Conservation (phyloP, 805 yeast genomes). For the Wickerhamiella parazyma region DNA sequence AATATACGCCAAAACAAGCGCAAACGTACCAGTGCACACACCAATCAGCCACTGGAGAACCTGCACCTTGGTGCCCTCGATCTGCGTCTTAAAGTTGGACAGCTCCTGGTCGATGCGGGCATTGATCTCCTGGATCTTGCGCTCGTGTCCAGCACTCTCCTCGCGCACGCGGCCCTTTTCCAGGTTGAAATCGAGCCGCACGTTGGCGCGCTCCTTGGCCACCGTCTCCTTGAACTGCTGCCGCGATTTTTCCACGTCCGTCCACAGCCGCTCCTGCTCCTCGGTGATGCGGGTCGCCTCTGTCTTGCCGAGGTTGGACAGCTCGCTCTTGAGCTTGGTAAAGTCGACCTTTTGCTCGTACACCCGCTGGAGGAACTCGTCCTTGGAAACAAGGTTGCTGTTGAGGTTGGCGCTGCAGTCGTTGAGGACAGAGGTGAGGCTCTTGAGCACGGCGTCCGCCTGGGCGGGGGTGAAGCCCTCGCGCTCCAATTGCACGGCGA, state of each 20-base stretch:
- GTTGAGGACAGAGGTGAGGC: slow-evolving; percentile 60
- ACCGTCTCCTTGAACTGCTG: slow-evolving; percentile 82
- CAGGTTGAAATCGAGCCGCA: slow-evolving; percentile 74
- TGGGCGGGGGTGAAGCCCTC: slow-evolving; percentile 66
- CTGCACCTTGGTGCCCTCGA: slow-evolving; percentile 88
- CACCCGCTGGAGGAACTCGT: slow-evolving; percentile 65
- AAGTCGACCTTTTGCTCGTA: slow-evolving; percentile 96
- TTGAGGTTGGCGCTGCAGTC: slow-evolving; percentile 70
- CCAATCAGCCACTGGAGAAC: slow-evolving; percentile 98
- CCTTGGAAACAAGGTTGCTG: slow-evolving; percentile 70
- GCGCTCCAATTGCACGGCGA: slow-evolving; percentile 49
- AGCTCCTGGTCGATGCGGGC: slow-evolving; percentile 92
- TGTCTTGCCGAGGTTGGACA: slow-evolving; percentile 73
- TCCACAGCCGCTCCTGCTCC: slow-evolving; percentile 73
- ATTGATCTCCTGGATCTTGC: slow-evolving; percentile 87
- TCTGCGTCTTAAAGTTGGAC: slow-evolving; percentile 87
- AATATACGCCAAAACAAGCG: slow-evolving; percentile 81
- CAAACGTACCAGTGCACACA: slow-evolving; percentile 96
- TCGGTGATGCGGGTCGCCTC: slow-evolving; percentile 71
- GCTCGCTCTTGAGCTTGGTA: slow-evolving; percentile 84
- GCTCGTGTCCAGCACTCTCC: slow-evolving; percentile 82
- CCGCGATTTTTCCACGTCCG: slow-evolving; percentile 75
- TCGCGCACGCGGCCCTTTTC: slow-evolving; percentile 95
- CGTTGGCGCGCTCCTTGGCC: slow-evolving; percentile 78
- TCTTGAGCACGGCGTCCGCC: slow-evolving; percentile 62